Percentiles rank a stretch among this genome's conserved stretches.
Evolutionary conservation across 495 filamentous ascomycete genomes (phyloP).

Genomic region (Penicillium tannophilum): DNA sequence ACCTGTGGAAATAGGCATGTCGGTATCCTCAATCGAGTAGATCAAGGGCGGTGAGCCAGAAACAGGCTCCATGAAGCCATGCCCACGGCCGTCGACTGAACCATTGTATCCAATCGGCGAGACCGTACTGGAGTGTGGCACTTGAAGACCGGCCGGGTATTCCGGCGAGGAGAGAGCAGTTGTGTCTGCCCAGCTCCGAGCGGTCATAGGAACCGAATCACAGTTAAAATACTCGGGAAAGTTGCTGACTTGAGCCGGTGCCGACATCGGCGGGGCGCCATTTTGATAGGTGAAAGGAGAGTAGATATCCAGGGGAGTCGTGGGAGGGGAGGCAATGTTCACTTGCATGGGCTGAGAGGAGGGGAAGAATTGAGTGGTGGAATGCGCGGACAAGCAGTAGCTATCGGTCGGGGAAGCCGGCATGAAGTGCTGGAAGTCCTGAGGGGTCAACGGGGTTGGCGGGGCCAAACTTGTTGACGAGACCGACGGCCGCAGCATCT

Average conservation of each 20-base stretch:
- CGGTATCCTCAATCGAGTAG: conserved; percentile 40
- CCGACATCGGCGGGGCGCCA: conserved; percentile 47
- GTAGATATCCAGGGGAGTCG: conserved; percentile 47
- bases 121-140: conserved; percentile 38
- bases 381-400: conserved; percentile 46
- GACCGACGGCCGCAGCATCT: conserved; percentile 44
- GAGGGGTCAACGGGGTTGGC: conserved; percentile 50
- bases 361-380: conserved; percentile 41
- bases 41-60: conserved; percentile 41
- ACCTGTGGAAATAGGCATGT: conserved; percentile 31
- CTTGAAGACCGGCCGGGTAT: conserved; percentile 36
- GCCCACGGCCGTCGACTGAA: conserved; percentile 29
- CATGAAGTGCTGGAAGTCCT: conserved; percentile 47
- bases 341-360: conserved; percentile 49
- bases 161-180: conserved; percentile 46
- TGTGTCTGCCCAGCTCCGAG: conserved; percentile 46
- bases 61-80: conserved; percentile 28
- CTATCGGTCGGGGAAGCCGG: conserved; percentile 42
- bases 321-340: conserved; percentile 50
- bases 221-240: conserved; percentile 45
- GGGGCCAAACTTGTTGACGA: conserved; percentile 45
- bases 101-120: conserved; percentile 41
- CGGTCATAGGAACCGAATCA: conserved; percentile 37
- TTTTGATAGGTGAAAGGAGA: conserved; percentile 43
- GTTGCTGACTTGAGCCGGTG: conserved; percentile 45